Evolutionary conservation across 495 filamentous ascomycete species (phyloP), one percentile per base, ranked within the genome.

Genomic region (Aspergillus bertholletiae): DNA sequence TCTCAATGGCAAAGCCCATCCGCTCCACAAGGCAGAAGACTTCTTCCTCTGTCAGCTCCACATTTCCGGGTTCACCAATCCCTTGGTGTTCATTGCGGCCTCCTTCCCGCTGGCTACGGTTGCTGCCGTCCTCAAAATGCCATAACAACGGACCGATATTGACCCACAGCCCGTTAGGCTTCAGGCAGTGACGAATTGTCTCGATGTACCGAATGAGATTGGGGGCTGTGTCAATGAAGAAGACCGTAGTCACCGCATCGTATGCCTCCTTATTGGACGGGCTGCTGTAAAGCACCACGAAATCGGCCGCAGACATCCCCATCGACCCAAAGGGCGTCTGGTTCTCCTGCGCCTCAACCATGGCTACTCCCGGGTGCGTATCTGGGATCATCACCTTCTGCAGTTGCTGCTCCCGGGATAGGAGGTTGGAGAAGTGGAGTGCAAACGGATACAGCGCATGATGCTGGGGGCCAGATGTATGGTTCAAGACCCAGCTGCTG

Each of bases 171-270:
- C 94, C 94, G 20, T 86, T 86, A 0, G 84, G 75, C 59, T 85
- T 87, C 32, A 98, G 74, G 60, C 91, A 93, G 62, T 88, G 80
- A 24, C 74, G 73, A 49, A 97, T 86, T 15, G 88, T 84, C 69
- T 95, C 85, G 17, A 97, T 82, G 61, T 97, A 97, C 9, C 84
- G 80, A 50, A 97, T 86, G 23, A 97, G 63, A 65, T 97, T 96
- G 17, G 92, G 91, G 23, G 94, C 94, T 4, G 94, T 98, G 67
- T 98, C 95, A 27, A 98, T 87, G 75, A 97, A 98, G 68, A 97
- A 98, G 4, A 96, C 88, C 4, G 88, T 89, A 1, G 87, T 83
- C 2, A 98, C 91, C 1, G 86, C 92, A 64, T 96, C 87, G 67
- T 90, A 97, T 0, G 62, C 62, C 2, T 78, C 81, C 24, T 70